A percentile compares a stretch with the other conserved stretches of the same genome.
phyloP scores from a whole-genome alignment of 345 rosid genomes.

The Salix dunnii region DNA sequence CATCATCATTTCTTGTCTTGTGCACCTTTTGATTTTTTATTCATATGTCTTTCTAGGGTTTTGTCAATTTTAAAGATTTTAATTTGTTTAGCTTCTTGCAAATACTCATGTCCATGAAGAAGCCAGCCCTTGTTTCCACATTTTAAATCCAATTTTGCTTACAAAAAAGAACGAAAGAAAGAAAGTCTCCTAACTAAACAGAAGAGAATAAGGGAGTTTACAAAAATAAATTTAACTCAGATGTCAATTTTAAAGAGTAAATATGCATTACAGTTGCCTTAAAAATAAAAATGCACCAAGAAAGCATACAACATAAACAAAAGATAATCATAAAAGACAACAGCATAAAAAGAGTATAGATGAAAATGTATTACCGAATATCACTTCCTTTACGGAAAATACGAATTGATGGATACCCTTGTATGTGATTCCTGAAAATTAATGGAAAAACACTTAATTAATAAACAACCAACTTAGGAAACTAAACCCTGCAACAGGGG shows the following conservation, averaged over 20 bases:
- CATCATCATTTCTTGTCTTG: not conserved
- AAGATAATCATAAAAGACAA: not conserved
- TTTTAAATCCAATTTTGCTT: not conserved
- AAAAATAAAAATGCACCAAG: not conserved
- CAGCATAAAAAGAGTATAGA: slow-evolving; percentile 8
- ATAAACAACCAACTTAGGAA: not conserved
- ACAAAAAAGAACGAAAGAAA: not conserved
- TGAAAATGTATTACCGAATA: slow-evolving; percentile 47
- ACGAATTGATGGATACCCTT: slow-evolving; percentile 97
- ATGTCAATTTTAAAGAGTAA: not conserved
- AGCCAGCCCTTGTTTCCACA: not conserved
- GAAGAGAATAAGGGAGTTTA: not conserved
- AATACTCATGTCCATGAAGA: not conserved
- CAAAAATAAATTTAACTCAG: not conserved
- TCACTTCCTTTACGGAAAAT: slow-evolving; percentile 97
- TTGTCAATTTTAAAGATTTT: not conserved
- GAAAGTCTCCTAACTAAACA: not conserved
- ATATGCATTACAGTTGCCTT: not conserved
- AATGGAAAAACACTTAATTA: slow-evolving; percentile 5
- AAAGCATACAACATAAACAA: not conserved
- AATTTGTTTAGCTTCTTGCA: not conserved
- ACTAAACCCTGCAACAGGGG: not conserved
- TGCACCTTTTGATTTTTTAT: not conserved
- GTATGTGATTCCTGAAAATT: slow-evolving; percentile 77
- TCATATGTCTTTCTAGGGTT: not conserved